Conservation (phyloP, 805 yeast genomes). For the Kazachstania taianensis region DNA sequence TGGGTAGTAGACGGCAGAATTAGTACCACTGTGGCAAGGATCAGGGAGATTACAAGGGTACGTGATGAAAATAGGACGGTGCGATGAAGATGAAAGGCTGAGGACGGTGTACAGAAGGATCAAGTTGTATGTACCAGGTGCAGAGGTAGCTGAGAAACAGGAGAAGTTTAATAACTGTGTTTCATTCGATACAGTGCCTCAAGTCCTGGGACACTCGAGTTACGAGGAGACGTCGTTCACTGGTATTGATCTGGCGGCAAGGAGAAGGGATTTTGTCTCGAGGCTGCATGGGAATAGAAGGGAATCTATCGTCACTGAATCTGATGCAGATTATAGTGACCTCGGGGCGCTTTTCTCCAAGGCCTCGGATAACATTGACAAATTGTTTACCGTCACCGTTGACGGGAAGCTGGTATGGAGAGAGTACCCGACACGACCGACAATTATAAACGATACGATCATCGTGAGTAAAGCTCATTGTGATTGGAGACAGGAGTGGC, state of each 20-base stretch:
- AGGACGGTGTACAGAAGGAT: slow-evolving; percentile 13
- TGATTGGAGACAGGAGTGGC: slow-evolving; percentile 17
- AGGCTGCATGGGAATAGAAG: too few relatives aligned
- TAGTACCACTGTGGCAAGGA: too few relatives aligned
- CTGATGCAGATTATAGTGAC: not conserved
- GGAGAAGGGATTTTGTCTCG: too few relatives aligned
- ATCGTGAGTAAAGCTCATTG: slow-evolving; percentile 16
- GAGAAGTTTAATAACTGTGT: slow-evolving; percentile 8
- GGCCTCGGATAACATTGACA: not conserved
- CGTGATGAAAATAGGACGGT: not conserved
- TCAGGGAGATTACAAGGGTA: not conserved
- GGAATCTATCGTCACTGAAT: too few relatives aligned
- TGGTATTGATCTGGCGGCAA: slow-evolving; percentile 14
- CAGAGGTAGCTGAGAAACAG: not conserved
- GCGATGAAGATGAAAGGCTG: slow-evolving; percentile 6
- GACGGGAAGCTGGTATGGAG: slow-evolving; percentile 23
- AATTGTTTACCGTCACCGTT: slow-evolving; percentile 14
- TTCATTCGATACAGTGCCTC: slow-evolving; percentile 29
- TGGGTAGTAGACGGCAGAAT: too few relatives aligned
- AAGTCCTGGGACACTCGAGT: slow-evolving; percentile 11
- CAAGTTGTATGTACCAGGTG: slow-evolving; percentile 3
- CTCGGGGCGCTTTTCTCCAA: not conserved
- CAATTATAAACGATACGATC: slow-evolving; percentile 21
- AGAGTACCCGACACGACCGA: slow-evolving; percentile 26
- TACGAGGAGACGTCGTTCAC: slow-evolving; percentile 14